Evolutionary conservation across 371 early-diverging fungal species (phyloP), one percentile per base, ranked within the genome.

Genomic region (Syncephalastrum monosporum): DNA sequence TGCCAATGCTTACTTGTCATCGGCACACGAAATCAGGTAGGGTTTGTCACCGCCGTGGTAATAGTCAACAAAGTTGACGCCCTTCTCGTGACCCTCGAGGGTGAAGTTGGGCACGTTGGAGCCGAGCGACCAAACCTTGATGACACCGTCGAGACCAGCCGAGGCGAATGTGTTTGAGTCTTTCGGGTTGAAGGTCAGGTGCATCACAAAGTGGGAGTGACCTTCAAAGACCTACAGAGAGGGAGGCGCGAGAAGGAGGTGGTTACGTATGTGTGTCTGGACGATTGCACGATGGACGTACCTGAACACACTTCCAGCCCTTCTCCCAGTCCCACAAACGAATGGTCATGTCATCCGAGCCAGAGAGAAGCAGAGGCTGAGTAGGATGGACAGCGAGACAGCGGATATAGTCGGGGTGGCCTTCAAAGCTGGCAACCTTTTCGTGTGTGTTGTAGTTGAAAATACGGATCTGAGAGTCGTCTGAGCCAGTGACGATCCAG

Each of bases 281-380:
- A 19, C 23, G 23, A 14, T 8, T 44, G 10, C 10, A 21, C 10
- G 21, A 21, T 48, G 21, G 43, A 56, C 54, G 41, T 61, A 90
- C 90, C 82, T 93, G 93, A 56, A 93, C 80, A 75, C 95, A 91
- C 65, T 89, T 93, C 96, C 99, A 98, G 61, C 91, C 92, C 72
- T 95, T 96, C 45, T 99, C 99, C 95, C 96, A 96, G 72, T 99
- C 96, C 99, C 99, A 99, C 56, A 99, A 81, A 72, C 97, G 98
- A 68, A 99, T 95, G 16, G 92, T 85, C 89, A 93, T 93, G 71
- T 99, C 99, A 71, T 99, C 99, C 14, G 97, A 93, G 53, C 96
- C 91, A 8, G 98, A 92, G 47, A 98, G 82, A 49, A 99, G 82
- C 51, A 88, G 88, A 16, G 95, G 91, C 61, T 91, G 94, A n/a